Conservation (phyloP, 2,329 filamentous ascomycete species). For the Talaromyces amestolkiae region DNA sequence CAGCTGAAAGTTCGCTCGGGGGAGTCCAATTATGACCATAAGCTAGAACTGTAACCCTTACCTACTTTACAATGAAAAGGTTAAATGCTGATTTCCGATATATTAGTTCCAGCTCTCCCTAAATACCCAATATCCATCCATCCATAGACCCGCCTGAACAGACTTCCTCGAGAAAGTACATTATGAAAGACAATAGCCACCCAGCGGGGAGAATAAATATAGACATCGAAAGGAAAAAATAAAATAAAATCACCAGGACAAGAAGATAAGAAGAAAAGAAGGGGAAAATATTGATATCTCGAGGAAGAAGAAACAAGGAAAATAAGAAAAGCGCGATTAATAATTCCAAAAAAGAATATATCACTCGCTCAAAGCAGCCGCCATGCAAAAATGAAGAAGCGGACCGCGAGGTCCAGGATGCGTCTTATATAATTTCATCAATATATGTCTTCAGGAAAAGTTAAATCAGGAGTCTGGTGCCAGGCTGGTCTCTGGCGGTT, state of each 20-base stretch:
- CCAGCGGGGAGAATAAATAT: background rate
- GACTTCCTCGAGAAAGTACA: background rate
- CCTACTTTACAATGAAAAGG: background rate
- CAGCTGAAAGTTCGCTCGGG: background rate
- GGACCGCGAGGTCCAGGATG: conserved; percentile 23
- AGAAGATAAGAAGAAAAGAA: background rate
- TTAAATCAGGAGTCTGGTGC: background rate
- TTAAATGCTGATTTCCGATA: background rate
- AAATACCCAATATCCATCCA: conserved; percentile 7
- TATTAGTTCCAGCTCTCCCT: background rate
- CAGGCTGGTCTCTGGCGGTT: conserved; percentile 2
- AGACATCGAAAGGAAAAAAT: background rate
- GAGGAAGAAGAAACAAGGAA: background rate
- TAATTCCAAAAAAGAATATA: background rate
- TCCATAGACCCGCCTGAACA: conserved; percentile 19
- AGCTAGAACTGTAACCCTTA: background rate
- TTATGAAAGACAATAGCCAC: background rate
- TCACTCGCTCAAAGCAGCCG: conserved; percentile 7
- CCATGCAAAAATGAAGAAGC: conserved; percentile 10
- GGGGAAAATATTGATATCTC: conserved; percentile 4
- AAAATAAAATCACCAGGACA: background rate
- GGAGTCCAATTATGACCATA: background rate
- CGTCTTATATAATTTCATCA: conserved; percentile 17
- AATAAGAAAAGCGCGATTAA: background rate
- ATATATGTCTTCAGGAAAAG: background rate